Base-by-base conservation (phyloP, 257 asterid species). In the Scutellaria barbata region DNA sequence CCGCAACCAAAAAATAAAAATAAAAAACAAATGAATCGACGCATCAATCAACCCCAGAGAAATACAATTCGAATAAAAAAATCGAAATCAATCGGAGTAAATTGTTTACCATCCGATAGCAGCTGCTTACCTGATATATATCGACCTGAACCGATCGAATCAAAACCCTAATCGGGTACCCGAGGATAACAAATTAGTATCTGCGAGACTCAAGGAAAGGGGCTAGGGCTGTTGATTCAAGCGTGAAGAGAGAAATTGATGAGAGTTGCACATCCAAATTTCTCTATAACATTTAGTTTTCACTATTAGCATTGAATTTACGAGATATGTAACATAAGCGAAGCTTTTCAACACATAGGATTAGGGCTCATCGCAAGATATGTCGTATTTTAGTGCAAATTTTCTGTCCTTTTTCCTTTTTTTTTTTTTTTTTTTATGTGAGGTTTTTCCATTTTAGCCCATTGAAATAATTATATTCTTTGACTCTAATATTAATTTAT, bases 131-230 rank as follows among this genome's bases (percentile, higher is more conserved):
- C 80, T 61, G 71, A 70, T 46, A 1, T 53, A 59, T 14, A 9
- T 50, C 13, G 62, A 71, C 22, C 71, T n/a, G 40, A 51, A 60
- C 37, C 67, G 58, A 66, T 63, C 7, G 63, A 62, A 20, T 35
- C 46, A 30, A 61, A 68, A 55, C 79, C 76, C 77, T 48, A 72
- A 80, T 62, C 76, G 40, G 71, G 41, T 18, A 71, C 6, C 33
- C 47, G 69, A 52, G 42, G 62, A 17, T 25, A 30, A 18, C 8
- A 33, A 64, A 33, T 10, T 40, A 9, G 63, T n/a, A 10, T 42
- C 66, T 10, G 41, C 63, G 59, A 50, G 30, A 33, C 5, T 65
- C 16, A 14, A 6, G 2, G 48, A 50, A 33, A 11, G 56, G 58
- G 56, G 40, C 39, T 35, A 71, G 8, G 2, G 33, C 16, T 53